Percentiles rank a stretch among this genome's conserved stretches.
Conservation (phyloP, 306 rosid genomes). For the Medicago lupulina region DNA sequence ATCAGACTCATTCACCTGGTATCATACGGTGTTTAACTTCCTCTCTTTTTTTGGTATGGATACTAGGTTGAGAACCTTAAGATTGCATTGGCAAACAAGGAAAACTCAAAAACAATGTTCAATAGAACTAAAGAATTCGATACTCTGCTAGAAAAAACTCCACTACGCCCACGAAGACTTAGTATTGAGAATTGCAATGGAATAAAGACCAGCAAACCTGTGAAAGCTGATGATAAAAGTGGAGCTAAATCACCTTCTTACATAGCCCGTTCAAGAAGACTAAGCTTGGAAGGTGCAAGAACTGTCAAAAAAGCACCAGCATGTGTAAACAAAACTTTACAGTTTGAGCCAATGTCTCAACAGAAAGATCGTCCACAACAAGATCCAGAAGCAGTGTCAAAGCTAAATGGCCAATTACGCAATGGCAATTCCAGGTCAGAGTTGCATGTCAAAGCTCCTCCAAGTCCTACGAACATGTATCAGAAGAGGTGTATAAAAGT, state of each 20-base stretch:
- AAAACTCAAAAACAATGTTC: slow-evolving; percentile 46
- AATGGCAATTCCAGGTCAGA: slow-evolving; percentile 33
- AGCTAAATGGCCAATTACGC: slow-evolving; percentile 49
- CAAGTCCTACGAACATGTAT: slow-evolving; percentile 61
- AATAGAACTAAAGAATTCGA: slow-evolving; percentile 55
- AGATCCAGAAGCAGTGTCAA: slow-evolving; percentile 53
- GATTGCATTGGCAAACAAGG: slow-evolving; percentile 72
- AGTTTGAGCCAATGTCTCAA: slow-evolving; percentile 44
- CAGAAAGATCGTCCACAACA: slow-evolving; percentile 44
- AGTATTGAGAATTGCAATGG: slow-evolving; percentile 75
- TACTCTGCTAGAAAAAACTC: slow-evolving; percentile 61
- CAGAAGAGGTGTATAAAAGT: slow-evolving; percentile 53
- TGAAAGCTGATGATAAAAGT: slow-evolving; percentile 52
- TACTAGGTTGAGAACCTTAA: slow-evolving; percentile 79
- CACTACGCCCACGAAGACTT: slow-evolving; percentile 64
- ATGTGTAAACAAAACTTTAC: slow-evolving; percentile 47
- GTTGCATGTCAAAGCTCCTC: slow-evolving; percentile 51
- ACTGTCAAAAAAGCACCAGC: slow-evolving; percentile 57
- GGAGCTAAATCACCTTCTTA: slow-evolving; percentile 57
- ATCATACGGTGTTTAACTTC: neutral
- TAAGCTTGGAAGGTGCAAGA: slow-evolving; percentile 82
- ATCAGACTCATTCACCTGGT: too few species aligned
- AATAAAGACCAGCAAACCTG: slow-evolving; percentile 51
- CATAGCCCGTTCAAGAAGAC: slow-evolving; percentile 64
- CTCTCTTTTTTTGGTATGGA: slow-evolving; percentile 26